Conservation (phyloP, 2,329 filamentous ascomycete species). For the Exophiala sideris region DNA sequence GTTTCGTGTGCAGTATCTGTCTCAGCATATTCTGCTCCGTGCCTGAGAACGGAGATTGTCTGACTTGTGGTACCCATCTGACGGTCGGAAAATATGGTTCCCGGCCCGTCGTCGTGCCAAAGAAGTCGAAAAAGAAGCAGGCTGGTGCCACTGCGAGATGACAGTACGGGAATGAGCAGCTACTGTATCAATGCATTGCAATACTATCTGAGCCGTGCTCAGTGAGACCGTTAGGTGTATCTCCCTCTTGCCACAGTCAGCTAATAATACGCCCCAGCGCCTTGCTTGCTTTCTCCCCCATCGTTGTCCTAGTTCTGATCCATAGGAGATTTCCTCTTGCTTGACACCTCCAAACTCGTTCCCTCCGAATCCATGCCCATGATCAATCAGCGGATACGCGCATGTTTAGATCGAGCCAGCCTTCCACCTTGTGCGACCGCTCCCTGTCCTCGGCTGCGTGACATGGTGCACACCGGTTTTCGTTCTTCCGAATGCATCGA, state of each 20-base stretch:
- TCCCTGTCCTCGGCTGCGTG: conserved; percentile 59
- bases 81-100: conserved; percentile 72
- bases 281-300: neutral
- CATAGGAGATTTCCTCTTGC: neutral
- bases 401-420: conserved; percentile 29
- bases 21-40: conserved; percentile 84
- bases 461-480: conserved; percentile 81
- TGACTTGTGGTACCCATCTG: conserved; percentile 79
- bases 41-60: conserved; percentile 63
- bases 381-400: conserved; percentile 2
- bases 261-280: conserved; percentile 4
- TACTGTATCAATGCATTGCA: no score
- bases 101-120: conserved; percentile 47
- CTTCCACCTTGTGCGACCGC: conserved; percentile 49
- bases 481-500: conserved; percentile 80
- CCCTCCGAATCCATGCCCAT: neutral
- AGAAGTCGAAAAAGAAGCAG: conserved; percentile 80
- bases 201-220: no score
- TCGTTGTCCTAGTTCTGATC: neutral
- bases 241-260: neutral
- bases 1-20: conserved; percentile 94
- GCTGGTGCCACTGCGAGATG: conserved; percentile 17
- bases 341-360: neutral
- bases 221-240: neutral
- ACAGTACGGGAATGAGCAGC: no score